A percentile compares a stretch with the other conserved stretches of the same genome.
Evolutionary conservation across 2,329 filamentous ascomycete species (phyloP).

Genomic region (Fusarium gaditjirri): DNA sequence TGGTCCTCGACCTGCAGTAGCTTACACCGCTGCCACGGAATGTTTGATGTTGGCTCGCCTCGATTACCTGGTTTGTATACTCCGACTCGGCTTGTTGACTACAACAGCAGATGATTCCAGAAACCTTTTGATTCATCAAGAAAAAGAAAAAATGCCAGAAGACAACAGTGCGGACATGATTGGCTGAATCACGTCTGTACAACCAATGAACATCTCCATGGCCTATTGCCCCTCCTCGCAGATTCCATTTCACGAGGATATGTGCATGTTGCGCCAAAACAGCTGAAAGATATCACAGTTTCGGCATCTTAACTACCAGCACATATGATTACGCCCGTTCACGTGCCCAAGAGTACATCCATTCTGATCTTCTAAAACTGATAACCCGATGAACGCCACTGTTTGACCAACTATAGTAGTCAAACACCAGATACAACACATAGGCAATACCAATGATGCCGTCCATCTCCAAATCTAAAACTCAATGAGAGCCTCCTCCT

Average conservation of each 20-base stretch:
- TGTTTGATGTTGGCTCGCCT: slow-evolving; percentile 21
- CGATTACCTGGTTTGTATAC: slow-evolving; percentile 22
- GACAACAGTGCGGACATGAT: not conserved
- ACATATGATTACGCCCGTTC: not conserved
- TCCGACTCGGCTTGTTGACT: slow-evolving; percentile 10
- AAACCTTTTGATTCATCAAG: not conserved
- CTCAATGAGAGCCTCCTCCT: slow-evolving; percentile 85
- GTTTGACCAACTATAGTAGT: not conserved
- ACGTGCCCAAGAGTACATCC: slow-evolving; percentile 7
- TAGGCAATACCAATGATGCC: not conserved
- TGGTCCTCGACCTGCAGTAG: slow-evolving; percentile 32
- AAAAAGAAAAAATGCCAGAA: not conserved
- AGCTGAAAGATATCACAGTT: slow-evolving; percentile 12
- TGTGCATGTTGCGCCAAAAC: not conserved
- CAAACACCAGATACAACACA: not conserved
- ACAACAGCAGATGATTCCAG: not conserved
- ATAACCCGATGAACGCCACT: slow-evolving; percentile 27
- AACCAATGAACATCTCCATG: not conserved
- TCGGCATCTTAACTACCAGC: slow-evolving; percentile 5
- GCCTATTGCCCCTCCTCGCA: not conserved
- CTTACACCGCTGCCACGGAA: not conserved
- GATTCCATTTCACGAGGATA: not conserved
- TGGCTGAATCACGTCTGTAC: not conserved
- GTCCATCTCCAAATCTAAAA: slow-evolving; percentile 57
- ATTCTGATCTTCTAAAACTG: slow-evolving; percentile 22